Evolutionary conservation across 2,329 filamentous ascomycete genomes (phyloP).

Genomic region (Aspergillus latus): DNA sequence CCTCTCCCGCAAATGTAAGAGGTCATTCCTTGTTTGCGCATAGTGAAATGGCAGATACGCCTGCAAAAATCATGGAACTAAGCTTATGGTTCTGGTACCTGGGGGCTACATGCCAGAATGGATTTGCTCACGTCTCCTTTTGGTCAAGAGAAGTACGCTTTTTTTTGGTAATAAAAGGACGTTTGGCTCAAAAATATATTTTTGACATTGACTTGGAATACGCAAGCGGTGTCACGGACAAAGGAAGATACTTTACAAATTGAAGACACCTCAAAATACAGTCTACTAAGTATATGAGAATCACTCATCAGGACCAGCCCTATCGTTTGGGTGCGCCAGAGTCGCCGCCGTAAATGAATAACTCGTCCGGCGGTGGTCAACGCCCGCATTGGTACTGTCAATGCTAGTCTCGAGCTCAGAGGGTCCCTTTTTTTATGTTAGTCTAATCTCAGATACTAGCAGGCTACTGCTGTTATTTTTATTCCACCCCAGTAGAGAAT

Average conservation of each 20-base stretch:
- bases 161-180: too few relatives aligned
- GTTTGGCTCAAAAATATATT: too few relatives aligned
- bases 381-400: constrained; percentile 10
- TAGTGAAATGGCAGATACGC: too few relatives aligned
- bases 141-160: too few relatives aligned
- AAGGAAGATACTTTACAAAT: neutral
- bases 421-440: neutral
- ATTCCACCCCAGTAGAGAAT: neutral
- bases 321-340: constrained; percentile 7
- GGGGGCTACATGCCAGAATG: too few relatives aligned
- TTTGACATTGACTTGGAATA: too few relatives aligned
- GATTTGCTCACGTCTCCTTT: too few relatives aligned
- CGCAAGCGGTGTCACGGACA: too few relatives aligned
- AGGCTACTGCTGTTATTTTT: neutral
- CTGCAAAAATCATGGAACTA: too few relatives aligned
- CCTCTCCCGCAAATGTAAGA: too few relatives aligned
- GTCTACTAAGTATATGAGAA: neutral
- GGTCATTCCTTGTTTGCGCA: too few relatives aligned
- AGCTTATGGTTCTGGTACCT: too few relatives aligned
- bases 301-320: constrained; percentile 8
- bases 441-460: neutral
- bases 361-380: constrained; percentile 5
- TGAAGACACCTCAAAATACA: neutral
- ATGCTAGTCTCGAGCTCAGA: constrained; percentile 5
- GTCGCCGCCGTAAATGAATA: constrained; percentile 11